Base-by-base conservation (phyloP, 2,329 filamentous ascomycete species). In the Tolypocladium capitatum region DNA sequence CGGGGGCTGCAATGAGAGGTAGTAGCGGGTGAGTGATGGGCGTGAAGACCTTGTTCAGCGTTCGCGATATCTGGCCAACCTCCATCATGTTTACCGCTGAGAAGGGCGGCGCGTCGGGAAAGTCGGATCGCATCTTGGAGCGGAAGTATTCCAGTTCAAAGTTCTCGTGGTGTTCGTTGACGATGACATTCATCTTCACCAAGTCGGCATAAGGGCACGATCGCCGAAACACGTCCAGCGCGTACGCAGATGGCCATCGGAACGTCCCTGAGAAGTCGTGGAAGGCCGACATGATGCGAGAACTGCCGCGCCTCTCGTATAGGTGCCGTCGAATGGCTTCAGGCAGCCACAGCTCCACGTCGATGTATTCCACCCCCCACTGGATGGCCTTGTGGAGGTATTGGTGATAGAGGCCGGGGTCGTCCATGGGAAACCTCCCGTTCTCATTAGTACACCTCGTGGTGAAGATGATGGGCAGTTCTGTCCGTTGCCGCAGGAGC, bases 101-200 rank as follows among this genome's bases (percentile, higher is more conserved):
- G 32, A 94, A 72, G 1, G 85, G 84, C 10, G 86, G 86, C 9
- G 75, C 73, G 52, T 83, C 74, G 0, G 83, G 76, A 53, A 84
- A 82, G 52, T 83, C 79, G 30, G 76, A 70, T 58, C 80, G 80
- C 60, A 92, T 82, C 53, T 81, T 77, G 11, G 85, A 88, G 30
- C 87, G 81, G 66, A 94, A 94, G 64, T 90, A 90, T 63, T 94
- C 88, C 32, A 94, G 75, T 67, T 94, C 86, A 60, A 94, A 92
- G 64, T 94, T 92, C 56, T 90, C 86, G 59, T 89, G 86, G 60
- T 85, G 81, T 36, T 84, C 83, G 60, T 81, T 83, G 59, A 88
- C 86, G 59, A 90, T 83, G 31, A 84, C 81, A 58, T 92, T 92
- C 85, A 94, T 92, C 69, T 92, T 94, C 59, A 94, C 82, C 49